A percentile compares a stretch with the other conserved stretches of the same genome.
These are phyloP conservation scores for Gymnopus androsaceus DNA, from an alignment of 1,284 basidiomycete genomes.

Conservation along the genomic window DNA sequence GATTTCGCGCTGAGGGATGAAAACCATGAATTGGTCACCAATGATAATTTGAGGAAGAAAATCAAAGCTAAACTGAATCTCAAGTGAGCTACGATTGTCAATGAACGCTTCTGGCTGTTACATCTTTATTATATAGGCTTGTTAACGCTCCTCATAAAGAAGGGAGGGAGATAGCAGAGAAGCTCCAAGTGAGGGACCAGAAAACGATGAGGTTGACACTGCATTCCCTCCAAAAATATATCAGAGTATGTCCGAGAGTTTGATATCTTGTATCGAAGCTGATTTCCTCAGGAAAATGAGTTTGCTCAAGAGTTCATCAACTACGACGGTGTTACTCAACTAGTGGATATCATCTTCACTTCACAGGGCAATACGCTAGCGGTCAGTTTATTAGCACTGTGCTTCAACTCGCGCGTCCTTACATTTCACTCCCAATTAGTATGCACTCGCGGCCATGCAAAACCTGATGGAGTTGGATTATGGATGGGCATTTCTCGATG, in stretches of 20 bases:
- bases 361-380: conserved; percentile 85
- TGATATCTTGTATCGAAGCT: not conserved
- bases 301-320: conserved; percentile 87
- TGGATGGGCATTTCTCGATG: conserved; percentile 76
- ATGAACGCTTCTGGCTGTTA: not conserved
- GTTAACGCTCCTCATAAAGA: conserved; percentile 83
- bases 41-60: conserved; percentile 82
- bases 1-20: conserved; percentile 88
- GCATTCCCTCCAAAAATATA: conserved; percentile 83
- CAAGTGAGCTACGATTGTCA: conserved; percentile 56
- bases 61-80: conserved; percentile 79
- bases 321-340: conserved; percentile 72
- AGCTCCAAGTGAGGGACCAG: conserved; percentile 65
- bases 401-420: conserved; percentile 14
- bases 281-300: conserved; percentile 69
- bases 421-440: conserved; percentile 44
- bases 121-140: conserved; percentile 47
- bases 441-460: conserved; percentile 83
- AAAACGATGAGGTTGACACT: conserved; percentile 67
- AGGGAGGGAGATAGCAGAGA: conserved; percentile 78
- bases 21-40: conserved; percentile 87
- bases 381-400: conserved; percentile 38
- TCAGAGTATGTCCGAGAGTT: conserved; percentile 53
- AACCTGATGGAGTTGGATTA: conserved; percentile 84
- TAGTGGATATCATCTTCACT: conserved; percentile 73